These are phyloP conservation scores for Colletotrichum graminicola DNA, from an alignment of 2,329 filamentous ascomycete species.

Conservation along the genomic window DNA sequence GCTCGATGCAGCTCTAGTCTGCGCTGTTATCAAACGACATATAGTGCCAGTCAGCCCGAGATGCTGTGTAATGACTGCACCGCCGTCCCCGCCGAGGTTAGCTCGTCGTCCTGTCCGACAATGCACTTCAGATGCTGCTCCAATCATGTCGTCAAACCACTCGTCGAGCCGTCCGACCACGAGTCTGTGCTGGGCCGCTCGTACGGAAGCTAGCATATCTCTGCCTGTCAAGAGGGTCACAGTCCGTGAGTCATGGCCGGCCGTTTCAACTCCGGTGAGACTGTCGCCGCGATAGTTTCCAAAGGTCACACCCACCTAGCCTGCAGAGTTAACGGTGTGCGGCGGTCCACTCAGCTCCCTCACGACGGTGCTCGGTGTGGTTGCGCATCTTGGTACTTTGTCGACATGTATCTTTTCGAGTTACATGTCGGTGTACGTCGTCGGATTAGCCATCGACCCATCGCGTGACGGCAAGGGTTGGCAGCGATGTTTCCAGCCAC, in stretches of 20 bases:
- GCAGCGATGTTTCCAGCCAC: conserved; percentile 22
- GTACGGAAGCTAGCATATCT: conserved; percentile 33
- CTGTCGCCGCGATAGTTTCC: conserved; percentile 18
- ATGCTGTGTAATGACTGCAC: conserved; percentile 5
- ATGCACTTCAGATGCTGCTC: neutral
- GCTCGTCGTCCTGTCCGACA: neutral
- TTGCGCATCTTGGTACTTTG: conserved; percentile 10
- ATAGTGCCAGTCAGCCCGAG: conserved; percentile 2
- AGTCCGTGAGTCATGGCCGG: conserved; percentile 18
- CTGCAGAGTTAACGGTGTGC: conserved; percentile 25
- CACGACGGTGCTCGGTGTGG: conserved; percentile 7
- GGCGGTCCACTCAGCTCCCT: neutral
- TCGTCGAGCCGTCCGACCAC: conserved; percentile 33
- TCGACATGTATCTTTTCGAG: conserved; percentile 24
- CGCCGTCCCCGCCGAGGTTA: conserved; percentile 5
- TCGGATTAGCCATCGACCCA: conserved; percentile 21
- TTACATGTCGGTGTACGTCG: neutral
- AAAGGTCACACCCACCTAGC: conserved; percentile 4
- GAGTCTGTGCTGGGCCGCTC: conserved; percentile 24
- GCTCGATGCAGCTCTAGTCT: conserved; percentile 12
- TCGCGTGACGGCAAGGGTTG: conserved; percentile 30
- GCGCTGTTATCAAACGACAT: conserved; percentile 14
- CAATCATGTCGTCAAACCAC: conserved; percentile 22
- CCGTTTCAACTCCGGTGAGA: conserved; percentile 12
- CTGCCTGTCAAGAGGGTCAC: conserved; percentile 20